Evolutionary conservation across 2,329 filamentous ascomycete genomes (phyloP).

Genomic region (Diaporthe sp.): DNA sequence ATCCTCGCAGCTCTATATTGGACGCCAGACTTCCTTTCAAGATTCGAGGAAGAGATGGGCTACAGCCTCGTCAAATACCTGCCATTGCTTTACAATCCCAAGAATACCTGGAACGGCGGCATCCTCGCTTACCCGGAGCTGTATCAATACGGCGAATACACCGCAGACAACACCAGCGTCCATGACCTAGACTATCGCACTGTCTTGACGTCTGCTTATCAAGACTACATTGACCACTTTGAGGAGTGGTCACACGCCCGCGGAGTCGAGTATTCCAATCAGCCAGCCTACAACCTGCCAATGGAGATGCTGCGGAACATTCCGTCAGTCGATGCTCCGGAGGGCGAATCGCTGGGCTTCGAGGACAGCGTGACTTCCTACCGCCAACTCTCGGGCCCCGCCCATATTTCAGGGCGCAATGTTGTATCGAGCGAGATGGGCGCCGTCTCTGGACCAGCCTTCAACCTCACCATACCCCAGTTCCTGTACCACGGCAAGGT

Average conservation of each 20-base stretch:
- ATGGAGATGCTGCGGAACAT: constrained; percentile 58
- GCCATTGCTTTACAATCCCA: constrained; percentile 48
- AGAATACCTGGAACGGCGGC: constrained; percentile 8
- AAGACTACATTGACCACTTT: constrained; percentile 50
- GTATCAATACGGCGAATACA: constrained; percentile 31
- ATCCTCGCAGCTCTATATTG: constrained; percentile 52
- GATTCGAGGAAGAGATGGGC: constrained; percentile 50
- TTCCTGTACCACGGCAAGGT: constrained; percentile 55
- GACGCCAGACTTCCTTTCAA: constrained; percentile 50
- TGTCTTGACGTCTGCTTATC: constrained; percentile 7
- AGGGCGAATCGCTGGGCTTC: constrained; percentile 57
- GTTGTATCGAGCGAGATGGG: constrained; percentile 58
- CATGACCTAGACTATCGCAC: constrained; percentile 19
- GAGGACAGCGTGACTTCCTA: constrained; percentile 55
- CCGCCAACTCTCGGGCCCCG: constrained; percentile 56
- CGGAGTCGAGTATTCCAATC: constrained; percentile 54
- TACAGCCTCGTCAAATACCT: constrained; percentile 53
- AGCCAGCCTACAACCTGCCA: constrained; percentile 57
- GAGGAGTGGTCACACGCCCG: constrained; percentile 51
- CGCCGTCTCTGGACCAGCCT: constrained; percentile 47
- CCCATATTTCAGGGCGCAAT: constrained; percentile 53
- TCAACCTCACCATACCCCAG: constrained; percentile 46
- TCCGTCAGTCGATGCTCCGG: constrained; percentile 55
- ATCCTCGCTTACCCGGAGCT: constrained; percentile 19
- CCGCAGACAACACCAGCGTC: constrained; percentile 16